Percentiles rank a stretch among this genome's conserved stretches.
phyloP scores from a whole-genome alignment of 164 flowering plant species.

The Liriodendron chinense region DNA sequence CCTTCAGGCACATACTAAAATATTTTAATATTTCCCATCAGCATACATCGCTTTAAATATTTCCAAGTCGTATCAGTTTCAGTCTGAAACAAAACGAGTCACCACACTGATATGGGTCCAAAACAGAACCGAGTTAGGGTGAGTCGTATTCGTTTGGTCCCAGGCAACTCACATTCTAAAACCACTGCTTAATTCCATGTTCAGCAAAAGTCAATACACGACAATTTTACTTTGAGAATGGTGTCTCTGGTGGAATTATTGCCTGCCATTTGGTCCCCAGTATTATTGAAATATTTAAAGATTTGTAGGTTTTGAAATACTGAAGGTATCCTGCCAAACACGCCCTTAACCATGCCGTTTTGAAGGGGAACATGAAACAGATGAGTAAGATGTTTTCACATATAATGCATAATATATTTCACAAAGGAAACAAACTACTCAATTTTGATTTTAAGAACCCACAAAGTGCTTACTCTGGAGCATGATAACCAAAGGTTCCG shows the following conservation, averaged over 20 bases:
- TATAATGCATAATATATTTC: not conserved
- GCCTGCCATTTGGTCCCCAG: not conserved
- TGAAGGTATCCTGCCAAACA: too few species aligned
- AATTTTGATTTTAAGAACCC: slow-evolving; percentile 1
- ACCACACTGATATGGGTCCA: too few species aligned
- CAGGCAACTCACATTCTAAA: too few species aligned
- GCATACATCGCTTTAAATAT: not conserved
- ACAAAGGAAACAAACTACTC: not conserved
- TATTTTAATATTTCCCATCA: not conserved
- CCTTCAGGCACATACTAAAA: not conserved
- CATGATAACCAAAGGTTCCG: slow-evolving; percentile 93
- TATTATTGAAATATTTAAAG: not conserved
- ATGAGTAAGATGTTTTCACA: not conserved
- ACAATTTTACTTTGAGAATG: not conserved
- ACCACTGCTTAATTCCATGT: too few species aligned
- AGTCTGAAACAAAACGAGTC: too few species aligned
- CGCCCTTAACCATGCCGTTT: too few species aligned
- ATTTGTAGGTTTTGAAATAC: not conserved
- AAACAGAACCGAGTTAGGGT: too few species aligned
- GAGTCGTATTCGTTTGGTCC: too few species aligned
- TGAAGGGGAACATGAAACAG: too few species aligned
- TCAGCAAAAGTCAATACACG: not conserved
- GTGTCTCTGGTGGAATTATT: not conserved
- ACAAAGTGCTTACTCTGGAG: slow-evolving; percentile 71
- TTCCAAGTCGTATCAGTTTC: not conserved